These are phyloP conservation scores for Venturia aucupariae DNA, from an alignment of 2,329 filamentous ascomycete genomes.

Conservation along the genomic window DNA sequence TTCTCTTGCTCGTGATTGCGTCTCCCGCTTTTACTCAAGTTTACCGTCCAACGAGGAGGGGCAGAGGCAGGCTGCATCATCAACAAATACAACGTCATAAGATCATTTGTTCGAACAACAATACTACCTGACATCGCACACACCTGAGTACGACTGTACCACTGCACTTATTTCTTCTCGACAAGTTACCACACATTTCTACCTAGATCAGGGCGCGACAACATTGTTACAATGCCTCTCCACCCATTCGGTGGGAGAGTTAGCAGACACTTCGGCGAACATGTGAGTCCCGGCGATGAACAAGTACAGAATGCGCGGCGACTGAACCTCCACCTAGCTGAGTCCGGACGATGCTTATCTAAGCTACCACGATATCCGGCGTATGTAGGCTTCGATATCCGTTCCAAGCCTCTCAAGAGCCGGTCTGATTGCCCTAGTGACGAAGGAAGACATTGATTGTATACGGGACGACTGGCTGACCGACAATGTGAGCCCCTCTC, in stretches of 20 bases:
- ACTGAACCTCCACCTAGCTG: slow-evolving; percentile 29
- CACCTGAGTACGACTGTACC: not conserved
- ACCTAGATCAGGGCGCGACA: not conserved
- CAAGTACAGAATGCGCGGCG: slow-evolving; percentile 17
- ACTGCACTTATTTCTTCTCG: not conserved
- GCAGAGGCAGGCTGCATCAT: not conserved
- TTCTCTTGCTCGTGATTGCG: no score
- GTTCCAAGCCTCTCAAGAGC: not conserved
- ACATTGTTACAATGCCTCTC: slow-evolving; percentile 24
- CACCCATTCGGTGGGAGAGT: slow-evolving; percentile 46
- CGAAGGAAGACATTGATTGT: slow-evolving; percentile 77
- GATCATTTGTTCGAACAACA: not conserved
- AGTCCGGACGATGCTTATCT: slow-evolving; percentile 60
- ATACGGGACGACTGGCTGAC: slow-evolving; percentile 93
- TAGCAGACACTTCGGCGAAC: slow-evolving; percentile 42
- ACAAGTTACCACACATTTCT: not conserved
- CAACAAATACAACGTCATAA: not conserved
- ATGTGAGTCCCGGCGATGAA: slow-evolving; percentile 27
- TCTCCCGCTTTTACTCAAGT: not conserved
- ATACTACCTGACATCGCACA: not conserved
- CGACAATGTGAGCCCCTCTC: slow-evolving; percentile 89
- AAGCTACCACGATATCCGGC: slow-evolving; percentile 57
- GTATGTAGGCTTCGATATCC: slow-evolving; percentile 36
- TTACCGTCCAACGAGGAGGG: not conserved
- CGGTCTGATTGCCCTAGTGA: slow-evolving; percentile 48